Evolutionary conservation across 805 yeast species (phyloP), one percentile per base, ranked within the genome.

Genomic region (Sporopachydermia quercuum): DNA sequence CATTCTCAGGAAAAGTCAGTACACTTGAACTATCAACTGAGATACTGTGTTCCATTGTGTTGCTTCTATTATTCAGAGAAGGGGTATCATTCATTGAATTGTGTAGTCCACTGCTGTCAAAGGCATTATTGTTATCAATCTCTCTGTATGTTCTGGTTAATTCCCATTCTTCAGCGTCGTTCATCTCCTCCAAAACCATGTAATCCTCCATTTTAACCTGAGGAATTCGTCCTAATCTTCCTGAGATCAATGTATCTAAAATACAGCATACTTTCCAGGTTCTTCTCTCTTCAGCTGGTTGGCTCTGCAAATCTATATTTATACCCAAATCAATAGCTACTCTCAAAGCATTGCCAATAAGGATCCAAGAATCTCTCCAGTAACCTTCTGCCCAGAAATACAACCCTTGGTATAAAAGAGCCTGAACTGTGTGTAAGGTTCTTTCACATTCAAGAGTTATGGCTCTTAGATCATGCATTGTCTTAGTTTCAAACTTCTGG

Each of bases 291-390:
- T 23, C 30, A 8, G 8, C 13, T 23, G 30, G 30, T 23, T 23
- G 8, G 30, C n/a, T 23, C n/a, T 23, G 13, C 13, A 8, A 23
- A 23, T 23, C 30, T n/a, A 23, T 8, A 23, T 23, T 23, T 8
- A 23, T 23, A 8, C n/a, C 30, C n/a, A 23, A 23, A 23, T 23
- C 30, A n/a, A 23, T 23, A 23, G 30, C 30, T 8, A 23, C 30
- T n/a, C 30, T 23, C 8, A 23, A 8, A 23, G 30, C 30, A n/a
- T 23, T 23, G 30, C 30, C 30, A 8, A 23, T 23, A 8, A 23
- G 30, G n/a, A 23, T 23, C 30, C 30, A 23, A n/a, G 30, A 23
- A 23, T 23, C 30, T 23, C 30, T 23, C 30, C 30, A 23, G 30
- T 23, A 23, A 8, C 30, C 30, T 23, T 23, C 30, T 8, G 30